These are phyloP conservation scores for Mytilinidion resinicola DNA, from an alignment of 495 filamentous ascomycete genomes.

Conservation along the genomic window DNA sequence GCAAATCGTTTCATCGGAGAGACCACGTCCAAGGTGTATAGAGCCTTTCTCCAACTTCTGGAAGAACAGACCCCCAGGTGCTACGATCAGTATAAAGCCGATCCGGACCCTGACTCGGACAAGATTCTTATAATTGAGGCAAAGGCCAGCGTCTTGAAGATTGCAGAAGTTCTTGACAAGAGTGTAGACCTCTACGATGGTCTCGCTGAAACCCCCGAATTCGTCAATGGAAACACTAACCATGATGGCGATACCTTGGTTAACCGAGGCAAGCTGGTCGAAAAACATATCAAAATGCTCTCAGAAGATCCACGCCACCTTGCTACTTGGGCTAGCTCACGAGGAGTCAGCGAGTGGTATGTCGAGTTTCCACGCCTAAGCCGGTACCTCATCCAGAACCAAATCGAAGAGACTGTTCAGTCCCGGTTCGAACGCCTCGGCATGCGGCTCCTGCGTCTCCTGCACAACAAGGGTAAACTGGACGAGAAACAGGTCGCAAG, in stretches of 20 bases:
- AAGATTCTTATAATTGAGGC: conserved; percentile 7
- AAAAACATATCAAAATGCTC: conserved; percentile 72
- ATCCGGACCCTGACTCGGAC: conserved; percentile 1
- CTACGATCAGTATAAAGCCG: conserved; percentile 35
- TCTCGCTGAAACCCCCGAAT: conserved; percentile 8
- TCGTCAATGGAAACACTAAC: background rate
- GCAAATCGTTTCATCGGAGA: conserved; percentile 54
- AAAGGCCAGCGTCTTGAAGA: background rate
- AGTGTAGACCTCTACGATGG: conserved; percentile 21
- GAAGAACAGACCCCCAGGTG: conserved; percentile 65
- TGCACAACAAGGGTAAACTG: conserved; percentile 78
- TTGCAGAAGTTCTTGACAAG: conserved; percentile 9
- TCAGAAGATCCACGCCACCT: conserved; percentile 65
- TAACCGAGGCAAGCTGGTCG: conserved; percentile 43
- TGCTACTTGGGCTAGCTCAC: conserved; percentile 49
- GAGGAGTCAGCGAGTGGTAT: conserved; percentile 65
- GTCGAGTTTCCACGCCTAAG: conserved; percentile 69
- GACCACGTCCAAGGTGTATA: conserved; percentile 68
- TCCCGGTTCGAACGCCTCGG: conserved; percentile 69
- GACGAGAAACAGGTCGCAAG: conserved; percentile 80
- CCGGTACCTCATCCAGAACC: conserved; percentile 58
- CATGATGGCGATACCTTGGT: background rate
- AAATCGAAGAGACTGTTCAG: conserved; percentile 72
- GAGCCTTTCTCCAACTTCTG: conserved; percentile 58
- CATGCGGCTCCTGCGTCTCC: conserved; percentile 69